A percentile compares a stretch with the other conserved stretches of the same genome.
These are phyloP conservation scores for Acacia crassicarpa DNA, from an alignment of 306 rosid genomes.

Conservation along the genomic window DNA sequence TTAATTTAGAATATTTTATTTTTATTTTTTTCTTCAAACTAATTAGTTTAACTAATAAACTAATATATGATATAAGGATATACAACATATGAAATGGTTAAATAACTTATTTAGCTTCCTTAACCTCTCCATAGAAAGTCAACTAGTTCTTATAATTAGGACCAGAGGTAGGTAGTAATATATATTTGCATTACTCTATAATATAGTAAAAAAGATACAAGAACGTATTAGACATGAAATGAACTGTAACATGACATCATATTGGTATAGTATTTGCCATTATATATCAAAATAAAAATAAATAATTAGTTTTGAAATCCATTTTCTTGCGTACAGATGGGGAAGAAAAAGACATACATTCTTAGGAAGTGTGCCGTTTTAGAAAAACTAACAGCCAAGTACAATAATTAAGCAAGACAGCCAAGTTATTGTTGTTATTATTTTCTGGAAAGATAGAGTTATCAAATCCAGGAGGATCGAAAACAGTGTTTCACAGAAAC, in stretches of 20 bases:
- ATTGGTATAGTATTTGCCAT: not conserved
- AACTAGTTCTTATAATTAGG: too few species aligned
- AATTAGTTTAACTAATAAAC: too few species aligned
- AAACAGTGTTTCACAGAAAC: not conserved
- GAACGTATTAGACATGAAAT: not conserved
- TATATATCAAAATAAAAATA: not conserved
- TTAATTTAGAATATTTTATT: too few species aligned
- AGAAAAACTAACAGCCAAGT: not conserved
- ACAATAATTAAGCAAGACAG: not conserved
- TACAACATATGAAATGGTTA: too few species aligned
- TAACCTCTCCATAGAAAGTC: too few species aligned
- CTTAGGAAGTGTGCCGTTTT: not conserved
- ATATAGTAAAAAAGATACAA: not conserved
- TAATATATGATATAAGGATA: too few species aligned
- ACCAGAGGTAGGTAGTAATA: too few species aligned
- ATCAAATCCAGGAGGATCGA: not conserved
- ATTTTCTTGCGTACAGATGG: not conserved
- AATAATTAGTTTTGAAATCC: not conserved
- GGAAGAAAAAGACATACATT: not conserved
- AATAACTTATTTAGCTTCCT: too few species aligned
- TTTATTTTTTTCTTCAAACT: too few species aligned
- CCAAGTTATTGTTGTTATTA: not conserved
- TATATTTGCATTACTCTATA: not conserved
- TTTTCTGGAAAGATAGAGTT: not conserved
- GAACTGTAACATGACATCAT: not conserved